Evolutionary conservation across 2,329 filamentous ascomycete genomes (phyloP).

Genomic region (Apiospora malaysiana): DNA sequence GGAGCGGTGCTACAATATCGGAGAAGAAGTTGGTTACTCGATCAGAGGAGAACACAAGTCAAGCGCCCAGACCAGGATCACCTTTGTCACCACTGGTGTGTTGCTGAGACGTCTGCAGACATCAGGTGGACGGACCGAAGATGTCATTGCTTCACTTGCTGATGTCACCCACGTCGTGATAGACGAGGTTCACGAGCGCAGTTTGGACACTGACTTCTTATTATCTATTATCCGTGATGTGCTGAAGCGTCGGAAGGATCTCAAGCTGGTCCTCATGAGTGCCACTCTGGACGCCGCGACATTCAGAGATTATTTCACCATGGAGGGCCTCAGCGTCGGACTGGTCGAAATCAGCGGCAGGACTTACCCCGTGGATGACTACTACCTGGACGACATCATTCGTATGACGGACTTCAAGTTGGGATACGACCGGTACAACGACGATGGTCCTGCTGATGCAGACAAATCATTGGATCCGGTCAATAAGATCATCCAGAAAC

Average conservation of each 20-base stretch:
- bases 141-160: slow-evolving; percentile 80
- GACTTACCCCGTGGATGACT: slow-evolving; percentile 88
- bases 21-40: slow-evolving; percentile 87
- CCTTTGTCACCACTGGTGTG: slow-evolving; percentile 95
- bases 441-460: slow-evolving; percentile 50
- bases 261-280: slow-evolving; percentile 95
- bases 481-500: slow-evolving; percentile 72
- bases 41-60: slow-evolving; percentile 89
- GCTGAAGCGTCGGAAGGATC: slow-evolving; percentile 72
- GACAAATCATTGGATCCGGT: slow-evolving; percentile 60
- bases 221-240: slow-evolving; percentile 87
- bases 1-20: slow-evolving; percentile 81
- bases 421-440: slow-evolving; percentile 36
- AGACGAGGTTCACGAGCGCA: slow-evolving; percentile 95
- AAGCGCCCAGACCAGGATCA: slow-evolving; percentile 80
- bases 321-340: slow-evolving; percentile 71
- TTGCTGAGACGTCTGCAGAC: slow-evolving; percentile 89
- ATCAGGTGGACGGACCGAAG: slow-evolving; percentile 78
- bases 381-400: slow-evolving; percentile 88
- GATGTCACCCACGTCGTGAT: slow-evolving; percentile 95
- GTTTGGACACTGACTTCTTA: slow-evolving; percentile 92
- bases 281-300: slow-evolving; percentile 89
- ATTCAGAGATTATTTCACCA: slow-evolving; percentile 84
- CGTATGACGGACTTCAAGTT: slow-evolving; percentile 74
- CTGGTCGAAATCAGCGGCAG: slow-evolving; percentile 86